Evolutionary conservation across 257 asterid genomes (phyloP).

Genomic region (Handroanthus guayacan): DNA sequence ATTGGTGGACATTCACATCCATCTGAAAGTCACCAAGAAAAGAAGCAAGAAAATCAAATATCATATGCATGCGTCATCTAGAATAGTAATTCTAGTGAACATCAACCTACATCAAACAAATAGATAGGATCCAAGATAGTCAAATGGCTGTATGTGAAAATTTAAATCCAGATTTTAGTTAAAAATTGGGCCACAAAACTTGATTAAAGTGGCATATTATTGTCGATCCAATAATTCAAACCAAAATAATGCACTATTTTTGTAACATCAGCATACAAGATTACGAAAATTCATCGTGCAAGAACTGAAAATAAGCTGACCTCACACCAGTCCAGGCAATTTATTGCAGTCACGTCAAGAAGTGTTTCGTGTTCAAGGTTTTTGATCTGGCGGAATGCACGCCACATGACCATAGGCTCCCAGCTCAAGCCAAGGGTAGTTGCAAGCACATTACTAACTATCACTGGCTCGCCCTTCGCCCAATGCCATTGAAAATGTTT

Average conservation of each 20-base stretch:
- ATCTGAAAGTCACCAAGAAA: conserved; percentile 34
- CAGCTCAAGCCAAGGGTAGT: conserved; percentile 74
- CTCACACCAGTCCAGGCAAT: conserved; percentile 83
- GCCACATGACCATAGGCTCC: conserved; percentile 95
- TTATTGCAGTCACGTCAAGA: conserved; percentile 55
- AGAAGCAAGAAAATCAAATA: not conserved
- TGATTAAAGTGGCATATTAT: not conserved
- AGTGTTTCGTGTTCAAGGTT: conserved; percentile 43
- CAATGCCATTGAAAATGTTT: conserved; percentile 69
- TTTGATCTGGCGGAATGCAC: conserved; percentile 65
- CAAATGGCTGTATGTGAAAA: not conserved
- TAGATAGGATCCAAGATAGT: not conserved
- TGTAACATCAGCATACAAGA: not conserved
- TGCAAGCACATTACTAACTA: conserved; percentile 66
- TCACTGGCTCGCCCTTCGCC: conserved; percentile 69
- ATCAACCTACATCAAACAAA: not conserved
- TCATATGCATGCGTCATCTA: not conserved
- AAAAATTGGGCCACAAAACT: not conserved
- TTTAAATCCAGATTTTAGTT: not conserved
- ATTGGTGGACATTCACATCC: conserved; percentile 41
- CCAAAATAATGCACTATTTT: not conserved
- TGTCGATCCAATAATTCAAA: not conserved
- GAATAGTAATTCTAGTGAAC: not conserved
- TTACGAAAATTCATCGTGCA: not conserved
- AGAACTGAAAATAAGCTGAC: conserved; percentile 41